Evolutionary conservation across 2,329 filamentous ascomycete species (phyloP), one percentile per base, ranked within the genome.

Genomic region (Monilinia aucupariae): DNA sequence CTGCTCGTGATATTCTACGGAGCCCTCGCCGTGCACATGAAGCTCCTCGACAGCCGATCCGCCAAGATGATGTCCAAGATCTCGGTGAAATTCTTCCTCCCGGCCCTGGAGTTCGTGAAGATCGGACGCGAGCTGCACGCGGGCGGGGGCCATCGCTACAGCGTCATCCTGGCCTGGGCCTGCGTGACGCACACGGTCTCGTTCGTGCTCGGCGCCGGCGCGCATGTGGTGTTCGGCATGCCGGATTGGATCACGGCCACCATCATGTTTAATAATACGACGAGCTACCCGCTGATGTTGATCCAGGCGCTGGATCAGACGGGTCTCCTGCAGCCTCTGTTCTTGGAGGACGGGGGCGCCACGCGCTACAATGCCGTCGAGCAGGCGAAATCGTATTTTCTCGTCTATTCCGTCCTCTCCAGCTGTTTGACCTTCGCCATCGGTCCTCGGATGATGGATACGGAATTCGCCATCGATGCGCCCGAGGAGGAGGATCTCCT

Each of bases 381-480:
- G 60, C 77, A 85, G 12, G 85, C 85, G 8, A 84, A 87, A 70
- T 83, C 82, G 17, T 89, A 87, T 72, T 87, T 89, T 69, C 74
- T 89, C 4, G 81, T 89, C 64, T 87, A 85, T 66, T 81, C 85
- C 4, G 87, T 86, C 61, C 77, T 88, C 12, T 81, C 80, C 49
- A 87, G 85, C 69, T 83, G 81, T 59, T 74, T 88, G 64, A 88
- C 85, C 0, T 89, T 88, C 71, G 83, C 83, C 0, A 75, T 88
- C 3, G 86, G 85, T 0, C 85, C 85, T 0, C 76, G 79, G 15
- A 75, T 88, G 47, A 78, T 88, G 53, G 81, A 82, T 66, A 73
- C 71, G 0, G 76, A 77, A 62, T 71, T 76, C 58, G 72, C 71
- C 1, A 75, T 77, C 0, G 73, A 77, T 10, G 65, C 73, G 2